Conservation (phyloP, 805 yeast species). For the Monosporozyma yasuniensis region DNA sequence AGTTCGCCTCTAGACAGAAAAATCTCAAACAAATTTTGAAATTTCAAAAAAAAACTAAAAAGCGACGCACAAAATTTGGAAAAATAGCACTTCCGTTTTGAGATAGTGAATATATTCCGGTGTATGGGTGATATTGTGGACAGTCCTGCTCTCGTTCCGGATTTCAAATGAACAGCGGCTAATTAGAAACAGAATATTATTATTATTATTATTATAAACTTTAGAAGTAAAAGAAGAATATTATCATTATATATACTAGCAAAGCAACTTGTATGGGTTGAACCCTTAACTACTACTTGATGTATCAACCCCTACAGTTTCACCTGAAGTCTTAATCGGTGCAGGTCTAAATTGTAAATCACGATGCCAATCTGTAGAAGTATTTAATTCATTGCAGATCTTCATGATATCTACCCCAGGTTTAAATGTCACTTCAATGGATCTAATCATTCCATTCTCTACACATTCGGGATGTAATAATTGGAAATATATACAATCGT, state of each 20-base stretch:
- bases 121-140: not conserved
- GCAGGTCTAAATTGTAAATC: slow-evolving; percentile 34
- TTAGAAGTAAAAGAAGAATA: too few species aligned
- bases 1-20: too few species aligned
- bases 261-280: too few species aligned
- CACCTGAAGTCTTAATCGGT: slow-evolving; percentile 11
- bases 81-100: not conserved
- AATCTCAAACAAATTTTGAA: not conserved
- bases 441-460: not conserved
- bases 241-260: too few species aligned
- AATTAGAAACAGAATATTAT: too few species aligned
- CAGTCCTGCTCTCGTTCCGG: too few species aligned
- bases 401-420: not conserved
- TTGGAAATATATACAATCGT: not conserved
- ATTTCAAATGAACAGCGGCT: not conserved
- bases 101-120: not conserved
- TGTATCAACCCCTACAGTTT: not conserved
- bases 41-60: not conserved
- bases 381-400: not conserved
- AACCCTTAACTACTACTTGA: too few species aligned
- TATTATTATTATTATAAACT: too few species aligned
- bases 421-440: not conserved
- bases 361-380: slow-evolving; percentile 19
- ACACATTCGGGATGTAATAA: not conserved
- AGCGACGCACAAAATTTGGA: not conserved